A percentile compares a stretch with the other conserved stretches of the same genome.
Conservation (phyloP, 768 basidiomycete species). For the Podaxis pistillaris region DNA sequence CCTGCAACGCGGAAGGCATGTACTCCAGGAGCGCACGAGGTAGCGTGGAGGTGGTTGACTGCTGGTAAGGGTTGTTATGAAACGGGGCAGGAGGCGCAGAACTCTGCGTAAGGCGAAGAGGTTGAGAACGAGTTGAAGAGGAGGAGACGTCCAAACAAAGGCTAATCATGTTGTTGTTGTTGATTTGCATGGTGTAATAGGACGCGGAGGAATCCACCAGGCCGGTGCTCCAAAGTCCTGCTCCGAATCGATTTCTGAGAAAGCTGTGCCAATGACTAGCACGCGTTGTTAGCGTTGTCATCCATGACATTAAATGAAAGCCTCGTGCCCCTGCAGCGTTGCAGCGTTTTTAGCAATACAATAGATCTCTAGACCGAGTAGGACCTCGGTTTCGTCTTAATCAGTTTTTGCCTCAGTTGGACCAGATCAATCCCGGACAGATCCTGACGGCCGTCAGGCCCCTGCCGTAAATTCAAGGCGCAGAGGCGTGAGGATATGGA, state of each 20-base stretch:
- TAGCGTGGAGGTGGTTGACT: constrained; percentile 32
- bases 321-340: constrained; percentile 34
- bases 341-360: constrained; percentile 16
- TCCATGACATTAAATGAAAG: constrained; percentile 31
- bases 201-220: constrained; percentile 4
- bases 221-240: constrained; percentile 12
- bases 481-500: constrained; percentile 9
- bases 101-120: constrained; percentile 14
- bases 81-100: constrained; percentile 31
- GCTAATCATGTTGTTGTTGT: constrained; percentile 32
- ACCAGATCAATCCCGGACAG: constrained; percentile 11
- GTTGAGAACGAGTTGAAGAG: constrained; percentile 15
- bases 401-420: constrained; percentile 23
- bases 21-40: constrained; percentile 47
- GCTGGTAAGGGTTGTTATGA: constrained; percentile 29
- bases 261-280: constrained; percentile 31
- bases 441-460: constrained; percentile 9
- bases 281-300: constrained; percentile 35
- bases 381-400: constrained; percentile 25
- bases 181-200: constrained; percentile 22
- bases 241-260: constrained; percentile 23
- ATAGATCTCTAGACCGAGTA: constrained; percentile 21
- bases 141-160: constrained; percentile 31
- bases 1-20: constrained; percentile 47
- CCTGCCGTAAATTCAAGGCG: constrained; percentile 13